These are phyloP conservation scores for Hymenoscyphus fructigenus DNA, from an alignment of 2,329 filamentous ascomycete species.

Conservation along the genomic window DNA sequence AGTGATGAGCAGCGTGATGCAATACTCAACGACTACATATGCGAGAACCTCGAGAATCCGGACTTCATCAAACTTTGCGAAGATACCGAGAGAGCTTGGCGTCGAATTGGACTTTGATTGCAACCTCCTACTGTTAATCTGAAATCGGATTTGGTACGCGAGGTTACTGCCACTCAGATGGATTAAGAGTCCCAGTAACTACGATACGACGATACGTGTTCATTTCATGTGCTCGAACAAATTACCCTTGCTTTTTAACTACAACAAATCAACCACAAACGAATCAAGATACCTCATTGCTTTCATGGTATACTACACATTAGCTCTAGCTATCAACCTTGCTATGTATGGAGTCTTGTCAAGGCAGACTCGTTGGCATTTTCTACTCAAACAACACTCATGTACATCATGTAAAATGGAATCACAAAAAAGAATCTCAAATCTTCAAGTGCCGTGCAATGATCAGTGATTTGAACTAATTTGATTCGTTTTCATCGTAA, in stretches of 20 bases:
- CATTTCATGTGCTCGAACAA: background rate
- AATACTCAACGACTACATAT: slow-evolving; percentile 50
- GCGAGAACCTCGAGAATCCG: slow-evolving; percentile 48
- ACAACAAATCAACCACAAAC: background rate
- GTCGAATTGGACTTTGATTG: slow-evolving; percentile 45
- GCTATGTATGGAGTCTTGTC: slow-evolving; percentile 2
- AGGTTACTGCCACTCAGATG: background rate
- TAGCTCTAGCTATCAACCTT: slow-evolving; percentile 2
- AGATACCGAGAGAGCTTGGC: slow-evolving; percentile 51
- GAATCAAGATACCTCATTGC: background rate
- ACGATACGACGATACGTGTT: background rate
- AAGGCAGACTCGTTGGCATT: background rate
- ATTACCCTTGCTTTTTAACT: background rate
- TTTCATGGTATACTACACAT: slow-evolving; percentile 3
- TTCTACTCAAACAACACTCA: background rate
- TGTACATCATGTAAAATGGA: background rate
- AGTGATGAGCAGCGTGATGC: slow-evolving; percentile 41
- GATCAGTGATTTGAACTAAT: background rate
- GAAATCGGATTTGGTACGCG: slow-evolving; percentile 3
- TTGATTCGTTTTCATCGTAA: background rate
- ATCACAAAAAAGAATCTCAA: background rate
- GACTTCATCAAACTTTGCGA: slow-evolving; percentile 50
- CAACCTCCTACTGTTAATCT: slow-evolving; percentile 13
- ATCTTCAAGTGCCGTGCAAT: background rate
- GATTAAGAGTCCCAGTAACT: slow-evolving; percentile 4